Percentiles rank a stretch among this genome's conserved stretches.
Evolutionary conservation across 306 rosid genomes (phyloP).

Genomic region (Ammopiptanthus mongolicus): DNA sequence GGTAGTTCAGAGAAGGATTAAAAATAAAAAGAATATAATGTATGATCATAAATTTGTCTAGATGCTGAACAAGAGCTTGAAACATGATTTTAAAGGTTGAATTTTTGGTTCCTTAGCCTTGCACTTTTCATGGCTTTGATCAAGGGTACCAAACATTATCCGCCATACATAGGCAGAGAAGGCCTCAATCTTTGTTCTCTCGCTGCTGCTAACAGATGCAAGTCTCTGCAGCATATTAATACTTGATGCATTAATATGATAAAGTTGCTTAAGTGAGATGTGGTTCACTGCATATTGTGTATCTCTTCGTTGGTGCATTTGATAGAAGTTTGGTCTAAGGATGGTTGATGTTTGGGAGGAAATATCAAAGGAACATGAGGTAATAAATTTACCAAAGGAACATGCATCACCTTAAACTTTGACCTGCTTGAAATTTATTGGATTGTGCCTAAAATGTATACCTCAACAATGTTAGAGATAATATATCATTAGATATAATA

Average conservation of each 20-base stretch:
- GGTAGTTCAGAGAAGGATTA: neutral
- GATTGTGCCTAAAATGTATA: no score
- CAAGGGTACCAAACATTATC: conserved; percentile 44
- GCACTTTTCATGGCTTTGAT: conserved; percentile 35
- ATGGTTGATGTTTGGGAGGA: conserved; percentile 59
- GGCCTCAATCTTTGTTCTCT: conserved; percentile 75
- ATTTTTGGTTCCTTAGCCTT: no score
- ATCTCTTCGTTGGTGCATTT: conserved; percentile 76
- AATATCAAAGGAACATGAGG: conserved; percentile 61
- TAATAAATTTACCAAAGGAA: conserved; percentile 64
- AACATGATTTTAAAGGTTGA: neutral
- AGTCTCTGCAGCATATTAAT: conserved; percentile 56
- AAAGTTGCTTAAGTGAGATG: conserved; percentile 50
- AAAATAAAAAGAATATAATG: neutral
- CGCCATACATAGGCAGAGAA: conserved; percentile 83
- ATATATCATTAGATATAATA: no score
- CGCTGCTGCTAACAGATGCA: conserved; percentile 38
- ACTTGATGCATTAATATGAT: conserved; percentile 48
- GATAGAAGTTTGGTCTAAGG: conserved; percentile 54
- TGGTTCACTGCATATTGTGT: conserved; percentile 46
- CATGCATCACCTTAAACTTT: conserved; percentile 79
- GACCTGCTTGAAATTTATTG: no score
- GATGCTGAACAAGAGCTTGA: neutral
- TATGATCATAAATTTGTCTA: neutral
- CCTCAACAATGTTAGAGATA: no score